Base-by-base conservation (phyloP, 441 rosid genomes). In the Gossypium aridum region DNA sequence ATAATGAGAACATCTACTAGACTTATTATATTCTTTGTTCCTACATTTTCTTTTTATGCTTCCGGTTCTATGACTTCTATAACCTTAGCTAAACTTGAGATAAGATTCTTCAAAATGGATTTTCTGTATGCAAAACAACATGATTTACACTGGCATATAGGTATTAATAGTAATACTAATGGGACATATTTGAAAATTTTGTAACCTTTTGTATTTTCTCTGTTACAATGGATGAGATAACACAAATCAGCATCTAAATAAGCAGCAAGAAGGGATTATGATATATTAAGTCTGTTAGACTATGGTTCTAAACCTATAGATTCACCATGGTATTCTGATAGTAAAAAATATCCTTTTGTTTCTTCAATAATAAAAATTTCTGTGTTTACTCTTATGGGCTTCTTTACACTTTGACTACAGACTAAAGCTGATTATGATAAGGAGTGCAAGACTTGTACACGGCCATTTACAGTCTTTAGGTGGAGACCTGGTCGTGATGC, bases 401-500 rank as follows among this genome's bases (percentile, higher is more conserved):
- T 74, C 62, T 63, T 26, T 75, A 0, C 51, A 22, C 57, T 16
- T 76, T 71, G 64, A 37, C 16, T 85, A 83, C 87, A 96, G 98
- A 93, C 97, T 1, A 80, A 61, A 80, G 94, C 97, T 61, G 84
- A 88, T 64, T 96, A 87, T 78, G 99, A 92, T 75, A 96, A 91
- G 87, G 99, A 93, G 75, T 96, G 99, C 39, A 61, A 96, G 85
- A 96, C 93, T 65, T 93, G 99, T 69, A 90, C 96, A 0, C 80
- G 99, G 1, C 97, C 98, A 4, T 96, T 96, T 80, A 93, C 99
- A 3, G 99, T 96, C 34, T 96, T 96, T 74, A 75, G 99, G 80
- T 92, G 99, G 99, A 82, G 97, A 82, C 97, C 98, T 16, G 99
- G 98, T 9, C 88, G 97, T 4, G 97, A 96, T 78, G 93, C 98